Base-by-base conservation (phyloP, 2,329 filamentous ascomycete genomes). In the Microascus cirrosus region DNA sequence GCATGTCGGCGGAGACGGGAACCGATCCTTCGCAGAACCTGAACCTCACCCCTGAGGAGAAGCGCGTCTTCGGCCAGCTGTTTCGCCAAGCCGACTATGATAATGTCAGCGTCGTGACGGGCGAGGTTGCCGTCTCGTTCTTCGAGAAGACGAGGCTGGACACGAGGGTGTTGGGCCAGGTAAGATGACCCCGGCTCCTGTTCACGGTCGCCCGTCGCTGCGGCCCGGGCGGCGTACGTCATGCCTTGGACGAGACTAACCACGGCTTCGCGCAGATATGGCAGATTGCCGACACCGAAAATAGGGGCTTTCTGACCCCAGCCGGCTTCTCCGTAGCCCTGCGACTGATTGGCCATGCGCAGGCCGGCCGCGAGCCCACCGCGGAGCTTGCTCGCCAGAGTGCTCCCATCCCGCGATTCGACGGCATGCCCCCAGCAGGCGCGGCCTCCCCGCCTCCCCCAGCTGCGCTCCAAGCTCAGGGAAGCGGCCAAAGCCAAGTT, bases 201-300 rank as follows among this genome's bases (percentile, higher is more conserved):
- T 25, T 35, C 13, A 25, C 15, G 2, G 18, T 18, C 39, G 6
- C 39, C 39, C 15, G 45, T 12, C 7, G 18, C 45, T n/a, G 18
- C 24, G n/a, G 15, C 39, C 18, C 15, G 39, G 45, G 18, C 45
- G 45, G n/a, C 45, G 22, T 24, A 20, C 22, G 22, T 20, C 45
- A 22, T 22, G 20, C 5, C 11, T 8, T n/a, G 39, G 35, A 42
- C 52, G 42, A 36, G 55, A 24, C 48, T 36, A 28, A n/a, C 8
- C 10, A 24, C n/a, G 22, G 22, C 25, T 45, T 22, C 24, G 18
- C 36, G 25, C 72, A 96, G 89, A 97, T 99, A 80, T 99, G 94
- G 94, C 93, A 97, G 75, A 94, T 99, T 70, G 93, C 94, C 64
- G 94, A 99, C 75, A 91, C 84, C 63, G 93, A 97, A 76, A 99